These are phyloP conservation scores for Pythium plurisporium DNA, from an alignment of 352 stramenopile genomes.

Conservation along the genomic window DNA sequence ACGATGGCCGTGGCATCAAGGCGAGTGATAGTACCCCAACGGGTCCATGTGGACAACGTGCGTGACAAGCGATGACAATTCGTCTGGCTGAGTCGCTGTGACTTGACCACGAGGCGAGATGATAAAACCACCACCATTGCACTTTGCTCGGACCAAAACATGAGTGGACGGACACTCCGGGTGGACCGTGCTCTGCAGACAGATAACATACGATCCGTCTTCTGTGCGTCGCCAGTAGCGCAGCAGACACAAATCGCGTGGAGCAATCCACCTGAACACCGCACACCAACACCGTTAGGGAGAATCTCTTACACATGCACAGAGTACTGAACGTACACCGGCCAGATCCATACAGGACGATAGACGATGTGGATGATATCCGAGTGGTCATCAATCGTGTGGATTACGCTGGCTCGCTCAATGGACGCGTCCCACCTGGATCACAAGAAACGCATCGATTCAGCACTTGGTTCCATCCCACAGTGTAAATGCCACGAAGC, in stretches of 20 bases:
- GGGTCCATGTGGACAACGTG: conserved; percentile 71
- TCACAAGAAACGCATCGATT: too few species aligned
- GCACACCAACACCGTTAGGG: not conserved
- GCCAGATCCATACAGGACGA: conserved; percentile 72
- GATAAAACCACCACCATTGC: conserved; percentile 59
- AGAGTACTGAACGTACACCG: conserved; percentile 56
- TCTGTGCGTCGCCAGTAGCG: conserved; percentile 69
- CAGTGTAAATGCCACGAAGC: too few species aligned
- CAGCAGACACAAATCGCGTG: conserved; percentile 61
- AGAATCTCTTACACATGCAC: not conserved
- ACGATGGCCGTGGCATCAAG: too few species aligned
- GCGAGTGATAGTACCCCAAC: conserved; percentile 28
- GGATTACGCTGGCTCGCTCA: conserved; percentile 54
- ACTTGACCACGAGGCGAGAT: conserved; percentile 38
- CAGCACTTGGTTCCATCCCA: too few species aligned
- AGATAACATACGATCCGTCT: conserved; percentile 75
- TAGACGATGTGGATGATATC: conserved; percentile 81
- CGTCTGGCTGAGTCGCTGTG: conserved; percentile 22
- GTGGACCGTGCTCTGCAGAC: conserved; percentile 68
- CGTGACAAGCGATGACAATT: conserved; percentile 63
- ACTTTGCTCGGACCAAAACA: conserved; percentile 52
- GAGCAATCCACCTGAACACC: conserved; percentile 48
- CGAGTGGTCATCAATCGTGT: conserved; percentile 75
- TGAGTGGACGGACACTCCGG: conserved; percentile 66
- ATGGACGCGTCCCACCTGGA: conserved; percentile 64